Evolutionary conservation across 192 early-diverging fungal species (phyloP).

Genomic region (Coemansia sp.): DNA sequence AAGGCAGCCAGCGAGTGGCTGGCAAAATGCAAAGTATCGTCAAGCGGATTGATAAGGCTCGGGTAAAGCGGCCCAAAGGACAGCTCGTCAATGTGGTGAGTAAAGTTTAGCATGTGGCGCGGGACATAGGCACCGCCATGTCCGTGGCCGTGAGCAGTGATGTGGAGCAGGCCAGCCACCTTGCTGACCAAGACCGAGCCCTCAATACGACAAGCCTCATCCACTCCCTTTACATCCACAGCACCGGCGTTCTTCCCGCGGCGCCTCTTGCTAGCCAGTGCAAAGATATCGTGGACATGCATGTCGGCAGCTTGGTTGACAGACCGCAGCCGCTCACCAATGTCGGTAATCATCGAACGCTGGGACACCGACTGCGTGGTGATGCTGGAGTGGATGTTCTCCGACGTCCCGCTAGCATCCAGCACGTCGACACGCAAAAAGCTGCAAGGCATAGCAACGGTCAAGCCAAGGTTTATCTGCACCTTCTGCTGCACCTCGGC

Average conservation of each 20-base stretch:
- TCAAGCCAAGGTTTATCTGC: conserved; percentile 84
- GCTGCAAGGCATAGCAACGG: conserved; percentile 82
- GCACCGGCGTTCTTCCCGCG: neutral
- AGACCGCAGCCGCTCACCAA: neutral
- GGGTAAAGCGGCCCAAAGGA: conserved; percentile 89
- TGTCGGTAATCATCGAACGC: neutral
- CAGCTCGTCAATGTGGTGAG: conserved; percentile 87
- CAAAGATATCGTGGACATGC: conserved; percentile 43
- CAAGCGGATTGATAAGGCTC: conserved; percentile 82
- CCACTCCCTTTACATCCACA: conserved; percentile 1
- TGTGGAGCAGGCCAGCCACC: conserved; percentile 84
- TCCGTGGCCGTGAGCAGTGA: conserved; percentile 88
- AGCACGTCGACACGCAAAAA: conserved; percentile 43
- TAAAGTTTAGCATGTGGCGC: conserved; percentile 81
- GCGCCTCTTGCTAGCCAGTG: conserved; percentile 7
- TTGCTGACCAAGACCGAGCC: conserved; percentile 78
- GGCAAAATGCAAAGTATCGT: conserved; percentile 71
- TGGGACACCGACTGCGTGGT: neutral
- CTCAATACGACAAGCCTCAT: conserved; percentile 66
- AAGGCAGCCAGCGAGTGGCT: conserved; percentile 65
- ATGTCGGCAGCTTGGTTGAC: conserved; percentile 4
- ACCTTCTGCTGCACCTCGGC: conserved; percentile 58
- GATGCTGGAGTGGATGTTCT: conserved; percentile 17
- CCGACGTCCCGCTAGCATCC: conserved; percentile 34
- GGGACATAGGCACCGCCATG: conserved; percentile 66